Conservation (phyloP, 2,329 filamentous ascomycete genomes). For the Ciborinia camelliae region DNA sequence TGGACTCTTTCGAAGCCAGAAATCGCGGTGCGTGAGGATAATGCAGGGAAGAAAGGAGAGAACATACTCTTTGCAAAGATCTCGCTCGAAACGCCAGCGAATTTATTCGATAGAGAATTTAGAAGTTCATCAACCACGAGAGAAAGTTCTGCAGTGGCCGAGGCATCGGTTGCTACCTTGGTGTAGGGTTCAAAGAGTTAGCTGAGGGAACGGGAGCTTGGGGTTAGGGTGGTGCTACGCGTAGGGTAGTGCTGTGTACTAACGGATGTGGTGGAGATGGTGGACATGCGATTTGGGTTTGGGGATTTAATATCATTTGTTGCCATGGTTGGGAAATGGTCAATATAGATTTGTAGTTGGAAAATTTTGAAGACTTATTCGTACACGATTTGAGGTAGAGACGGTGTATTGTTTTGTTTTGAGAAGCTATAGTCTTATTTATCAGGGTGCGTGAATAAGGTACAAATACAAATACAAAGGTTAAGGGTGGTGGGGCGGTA, state of each 20-base stretch:
- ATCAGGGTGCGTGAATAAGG: not conserved
- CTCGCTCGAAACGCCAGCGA: constrained; percentile 78
- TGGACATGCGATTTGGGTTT: constrained; percentile 25
- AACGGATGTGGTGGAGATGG: constrained; percentile 26
- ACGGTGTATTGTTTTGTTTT: not conserved
- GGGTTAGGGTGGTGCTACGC: constrained; percentile 2
- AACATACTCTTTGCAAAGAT: constrained; percentile 81
- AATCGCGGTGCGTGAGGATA: not conserved
- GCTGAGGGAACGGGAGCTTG: not conserved
- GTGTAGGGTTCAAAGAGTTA: not conserved
- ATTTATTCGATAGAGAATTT: constrained; percentile 80
- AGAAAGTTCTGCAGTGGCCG: constrained; percentile 35
- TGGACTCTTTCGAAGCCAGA: not conserved
- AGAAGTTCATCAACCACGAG: constrained; percentile 79
- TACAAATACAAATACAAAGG: too few relatives aligned
- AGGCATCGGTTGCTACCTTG: constrained; percentile 29
- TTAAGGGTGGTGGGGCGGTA: not conserved
- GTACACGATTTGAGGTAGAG: not conserved
- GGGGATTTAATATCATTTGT: constrained; percentile 25
- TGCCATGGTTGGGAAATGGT: constrained; percentile 18
- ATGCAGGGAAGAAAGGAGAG: not conserved
- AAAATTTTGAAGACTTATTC: not conserved
- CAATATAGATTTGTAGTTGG: not conserved
- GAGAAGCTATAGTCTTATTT: not conserved
- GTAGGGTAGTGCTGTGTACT: constrained; percentile 6